Evolutionary conservation across 441 rosid species (phyloP).

Genomic region (Euphorbia schlechtendalii): DNA sequence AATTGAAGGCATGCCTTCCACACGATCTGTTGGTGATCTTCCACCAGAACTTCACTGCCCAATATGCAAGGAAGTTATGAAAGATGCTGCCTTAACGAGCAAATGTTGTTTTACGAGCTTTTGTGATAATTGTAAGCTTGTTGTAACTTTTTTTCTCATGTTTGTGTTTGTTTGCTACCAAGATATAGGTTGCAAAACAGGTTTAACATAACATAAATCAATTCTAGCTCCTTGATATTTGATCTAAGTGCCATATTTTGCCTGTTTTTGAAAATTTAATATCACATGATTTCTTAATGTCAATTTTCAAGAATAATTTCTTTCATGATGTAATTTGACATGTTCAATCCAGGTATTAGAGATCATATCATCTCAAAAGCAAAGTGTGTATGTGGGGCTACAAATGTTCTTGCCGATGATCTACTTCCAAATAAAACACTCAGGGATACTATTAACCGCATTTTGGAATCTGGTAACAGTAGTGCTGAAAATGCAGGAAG

Average conservation of each 20-base stretch:
- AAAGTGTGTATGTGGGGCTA: conserved; percentile 84
- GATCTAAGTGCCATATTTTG: neutral
- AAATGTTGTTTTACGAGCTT: conserved; percentile 89
- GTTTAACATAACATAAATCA: neutral
- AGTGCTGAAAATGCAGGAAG: conserved; percentile 91
- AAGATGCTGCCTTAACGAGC: conserved; percentile 94
- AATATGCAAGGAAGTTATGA: conserved; percentile 98
- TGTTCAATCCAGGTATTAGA: conserved; percentile 67
- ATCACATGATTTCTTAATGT: conserved; percentile 3
- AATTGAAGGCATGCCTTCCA: conserved; percentile 90
- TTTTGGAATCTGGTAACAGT: conserved; percentile 88
- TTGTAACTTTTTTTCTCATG: neutral
- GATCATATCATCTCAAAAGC: conserved; percentile 74
- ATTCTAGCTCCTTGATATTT: neutral
- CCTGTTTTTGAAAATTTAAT: neutral
- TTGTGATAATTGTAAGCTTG: conserved; percentile 71
- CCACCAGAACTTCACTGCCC: conserved; percentile 97
- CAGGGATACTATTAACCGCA: conserved; percentile 91
- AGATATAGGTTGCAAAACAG: neutral
- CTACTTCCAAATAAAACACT: conserved; percentile 96
- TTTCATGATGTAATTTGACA: conserved; percentile 4
- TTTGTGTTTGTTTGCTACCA: neutral
- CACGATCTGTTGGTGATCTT: conserved; percentile 85
- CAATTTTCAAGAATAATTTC: neutral
- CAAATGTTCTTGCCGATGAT: conserved; percentile 87